phyloP scores from a whole-genome alignment of 2,329 filamentous ascomycete species.

The Ophiocordyceps robertsii region DNA sequence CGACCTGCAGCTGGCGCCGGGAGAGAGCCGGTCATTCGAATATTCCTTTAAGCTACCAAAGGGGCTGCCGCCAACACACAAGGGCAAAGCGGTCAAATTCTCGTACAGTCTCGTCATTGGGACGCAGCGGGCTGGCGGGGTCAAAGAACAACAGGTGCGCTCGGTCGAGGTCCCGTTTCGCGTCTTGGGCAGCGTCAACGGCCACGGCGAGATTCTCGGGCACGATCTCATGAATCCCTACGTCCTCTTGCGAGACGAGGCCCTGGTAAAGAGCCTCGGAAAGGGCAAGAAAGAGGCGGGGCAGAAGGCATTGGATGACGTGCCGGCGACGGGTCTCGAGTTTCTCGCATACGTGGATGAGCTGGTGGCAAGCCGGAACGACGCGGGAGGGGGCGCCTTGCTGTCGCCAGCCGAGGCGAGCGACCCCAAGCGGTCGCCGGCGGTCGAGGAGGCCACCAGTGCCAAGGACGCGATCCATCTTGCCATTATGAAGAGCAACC shows the following conservation, averaged over 20 bases:
- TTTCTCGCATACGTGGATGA: constrained; percentile 70
- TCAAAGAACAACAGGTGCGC: constrained; percentile 69
- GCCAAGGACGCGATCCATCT: constrained; percentile 83
- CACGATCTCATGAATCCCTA: constrained; percentile 94
- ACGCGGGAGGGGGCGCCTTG: constrained; percentile 43
- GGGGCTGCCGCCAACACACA: constrained; percentile 82
- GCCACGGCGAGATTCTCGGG: constrained; percentile 73
- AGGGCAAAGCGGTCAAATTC: constrained; percentile 88
- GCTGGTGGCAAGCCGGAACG: constrained; percentile 46
- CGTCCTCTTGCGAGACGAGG: constrained; percentile 74
- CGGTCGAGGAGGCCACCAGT: constrained; percentile 42
- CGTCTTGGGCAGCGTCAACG: constrained; percentile 84
- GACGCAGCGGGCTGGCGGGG: constrained; percentile 71
- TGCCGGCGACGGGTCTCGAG: constrained; percentile 39
- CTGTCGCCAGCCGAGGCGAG: constrained; percentile 56
- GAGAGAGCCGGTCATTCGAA: constrained; percentile 76
- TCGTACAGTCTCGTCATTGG: constrained; percentile 83
- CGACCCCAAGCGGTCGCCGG: constrained; percentile 41
- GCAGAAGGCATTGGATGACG: constrained; percentile 13
- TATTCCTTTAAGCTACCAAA: constrained; percentile 78
- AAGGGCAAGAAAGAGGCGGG: constrained; percentile 13
- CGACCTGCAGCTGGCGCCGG: constrained; percentile 73
- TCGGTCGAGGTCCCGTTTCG: constrained; percentile 90
- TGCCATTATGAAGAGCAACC: constrained; percentile 73
- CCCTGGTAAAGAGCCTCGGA: constrained; percentile 40